phyloP scores from a whole-genome alignment of 106 monocot genomes.

The Iris macrosiphon region DNA sequence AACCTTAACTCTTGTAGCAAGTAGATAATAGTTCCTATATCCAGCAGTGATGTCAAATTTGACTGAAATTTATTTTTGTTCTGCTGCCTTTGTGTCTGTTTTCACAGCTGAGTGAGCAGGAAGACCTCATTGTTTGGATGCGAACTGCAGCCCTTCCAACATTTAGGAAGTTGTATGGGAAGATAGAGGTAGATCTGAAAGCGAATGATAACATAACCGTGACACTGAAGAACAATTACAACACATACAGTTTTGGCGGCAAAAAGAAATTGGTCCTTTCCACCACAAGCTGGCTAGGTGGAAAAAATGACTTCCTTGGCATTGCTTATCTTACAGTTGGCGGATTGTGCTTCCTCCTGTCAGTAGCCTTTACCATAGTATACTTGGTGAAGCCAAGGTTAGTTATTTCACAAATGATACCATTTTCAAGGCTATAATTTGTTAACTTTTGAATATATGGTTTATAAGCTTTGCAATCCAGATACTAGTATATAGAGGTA shows the following conservation, averaged over 20 bases:
- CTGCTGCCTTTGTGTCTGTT: neutral
- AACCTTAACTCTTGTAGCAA: too few species aligned
- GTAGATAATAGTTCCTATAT: too few species aligned
- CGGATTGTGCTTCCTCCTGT: constrained; percentile 45
- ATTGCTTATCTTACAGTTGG: constrained; percentile 52
- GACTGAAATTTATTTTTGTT: neutral
- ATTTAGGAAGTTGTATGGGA: constrained; percentile 62
- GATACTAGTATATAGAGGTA: too few species aligned
- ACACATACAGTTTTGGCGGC: constrained; percentile 52
- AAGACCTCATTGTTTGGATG: constrained; percentile 76
- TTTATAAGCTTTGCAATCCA: too few species aligned
- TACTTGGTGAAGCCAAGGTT: constrained; percentile 55
- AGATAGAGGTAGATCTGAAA: constrained; percentile 46
- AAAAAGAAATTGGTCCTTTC: constrained; percentile 60
- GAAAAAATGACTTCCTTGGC: constrained; percentile 64
- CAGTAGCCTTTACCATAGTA: constrained; percentile 34
- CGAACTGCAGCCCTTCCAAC: constrained; percentile 58
- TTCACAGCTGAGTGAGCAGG: constrained; percentile 48
- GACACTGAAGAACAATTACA: constrained; percentile 41
- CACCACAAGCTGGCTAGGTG: constrained; percentile 57
- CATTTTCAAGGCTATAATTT: too few species aligned
- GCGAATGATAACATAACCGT: constrained; percentile 41
- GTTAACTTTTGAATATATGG: too few species aligned
- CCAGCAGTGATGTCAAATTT: too few species aligned
- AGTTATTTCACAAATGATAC: constrained; percentile 7